phyloP scores from a whole-genome alignment of 805 yeast species.

The Suhomyces canberraensis region DNA sequence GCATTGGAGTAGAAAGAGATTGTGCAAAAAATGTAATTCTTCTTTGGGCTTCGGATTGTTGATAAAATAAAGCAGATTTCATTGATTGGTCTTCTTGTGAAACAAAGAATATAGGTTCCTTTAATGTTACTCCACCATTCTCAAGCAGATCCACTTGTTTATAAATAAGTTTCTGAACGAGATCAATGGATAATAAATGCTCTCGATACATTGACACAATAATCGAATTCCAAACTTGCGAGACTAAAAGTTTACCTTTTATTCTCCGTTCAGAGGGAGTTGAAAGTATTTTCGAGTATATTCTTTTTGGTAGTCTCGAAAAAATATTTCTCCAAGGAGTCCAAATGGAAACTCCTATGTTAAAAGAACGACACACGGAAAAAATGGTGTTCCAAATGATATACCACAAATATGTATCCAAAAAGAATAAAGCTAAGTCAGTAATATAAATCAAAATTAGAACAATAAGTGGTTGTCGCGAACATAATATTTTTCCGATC shows the following conservation, averaged over 20 bases:
- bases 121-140: constrained; percentile 41
- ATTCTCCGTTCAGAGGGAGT: constrained; percentile 33
- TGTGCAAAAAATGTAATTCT: constrained; percentile 88
- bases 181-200: constrained; percentile 71
- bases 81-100: constrained; percentile 77
- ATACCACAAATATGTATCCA: constrained; percentile 85
- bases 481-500: constrained; percentile 53
- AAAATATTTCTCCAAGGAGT: constrained; percentile 87
- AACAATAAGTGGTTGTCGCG: constrained; percentile 54
- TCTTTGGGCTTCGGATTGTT: constrained; percentile 75
- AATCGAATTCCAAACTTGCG: constrained; percentile 75
- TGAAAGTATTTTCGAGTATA: constrained; percentile 63
- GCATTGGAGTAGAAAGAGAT: constrained; percentile 81
- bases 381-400: constrained; percentile 74
- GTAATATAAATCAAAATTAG: constrained; percentile 53
- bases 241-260: constrained; percentile 42
- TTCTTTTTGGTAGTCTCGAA: constrained; percentile 71
- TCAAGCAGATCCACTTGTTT: constrained; percentile 41
- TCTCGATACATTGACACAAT: constrained; percentile 79
- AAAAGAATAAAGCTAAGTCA: constrained; percentile 65
- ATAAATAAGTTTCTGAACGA: constrained; percentile 63
- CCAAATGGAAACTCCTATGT: constrained; percentile 78
- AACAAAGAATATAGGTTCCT: constrained; percentile 75
- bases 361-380: constrained; percentile 67
- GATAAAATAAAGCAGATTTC: constrained; percentile 53